Percentiles rank a stretch among this genome's conserved stretches.
These are phyloP conservation scores for Coniosporium tulheliwenetii DNA, from an alignment of 2,329 filamentous ascomycete genomes.

Conservation along the genomic window DNA sequence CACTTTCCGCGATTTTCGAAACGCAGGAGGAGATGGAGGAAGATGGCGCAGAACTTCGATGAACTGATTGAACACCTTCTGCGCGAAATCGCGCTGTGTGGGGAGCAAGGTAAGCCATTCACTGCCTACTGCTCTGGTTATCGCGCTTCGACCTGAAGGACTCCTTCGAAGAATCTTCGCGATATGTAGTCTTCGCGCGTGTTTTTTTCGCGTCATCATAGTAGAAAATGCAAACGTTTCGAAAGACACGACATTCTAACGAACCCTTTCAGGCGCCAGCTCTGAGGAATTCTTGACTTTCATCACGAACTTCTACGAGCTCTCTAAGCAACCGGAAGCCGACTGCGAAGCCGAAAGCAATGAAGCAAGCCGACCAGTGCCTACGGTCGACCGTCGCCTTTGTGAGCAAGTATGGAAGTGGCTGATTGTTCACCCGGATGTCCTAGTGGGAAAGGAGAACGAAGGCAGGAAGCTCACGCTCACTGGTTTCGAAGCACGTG, in stretches of 20 bases:
- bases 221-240: slow-evolving; percentile 1
- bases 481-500: too few species aligned
- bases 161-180: not conserved
- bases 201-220: too few species aligned
- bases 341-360: slow-evolving; percentile 6
- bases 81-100: slow-evolving; percentile 42
- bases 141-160: slow-evolving; percentile 3
- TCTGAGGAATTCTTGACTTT: slow-evolving; percentile 23
- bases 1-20: not conserved
- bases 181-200: too few species aligned
- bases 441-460: slow-evolving; percentile 31
- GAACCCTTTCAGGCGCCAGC: slow-evolving; percentile 19
- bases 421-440: slow-evolving; percentile 39
- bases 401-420: slow-evolving; percentile 41
- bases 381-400: slow-evolving; percentile 31
- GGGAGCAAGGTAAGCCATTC: slow-evolving; percentile 36
- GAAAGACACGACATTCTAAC: slow-evolving; percentile 1
- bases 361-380: not conserved
- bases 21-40: slow-evolving; percentile 1
- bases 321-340: slow-evolving; percentile 4
- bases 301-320: slow-evolving; percentile 19
- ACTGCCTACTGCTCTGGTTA: too few species aligned
- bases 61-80: slow-evolving; percentile 42
- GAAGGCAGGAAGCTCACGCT: slow-evolving; percentile 24
- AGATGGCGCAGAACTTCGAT: slow-evolving; percentile 36